Evolutionary conservation across 129 eudicot species (phyloP), one percentile per base, ranked within the genome.

Genomic region (Smallanthus sonchifolius): DNA sequence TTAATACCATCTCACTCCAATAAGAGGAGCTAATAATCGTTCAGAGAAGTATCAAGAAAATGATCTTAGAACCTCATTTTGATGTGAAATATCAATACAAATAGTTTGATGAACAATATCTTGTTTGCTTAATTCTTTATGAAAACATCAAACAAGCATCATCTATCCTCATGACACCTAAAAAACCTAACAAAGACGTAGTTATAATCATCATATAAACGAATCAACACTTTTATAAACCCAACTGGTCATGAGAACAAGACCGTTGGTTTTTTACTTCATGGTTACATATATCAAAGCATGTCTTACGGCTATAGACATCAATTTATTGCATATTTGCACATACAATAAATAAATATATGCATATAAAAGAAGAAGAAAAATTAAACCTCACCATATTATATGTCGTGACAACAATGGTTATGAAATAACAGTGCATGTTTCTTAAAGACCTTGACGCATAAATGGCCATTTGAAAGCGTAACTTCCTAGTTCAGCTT

Each of bases 81-180:
- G 34, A 54, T 17, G 61, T 59, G 65, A 59, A 59, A 30, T 59
- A 59, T 59, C 65, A 59, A 59, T 59, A 32, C 16, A 59, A 28
- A 59, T 59, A 59, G 65, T 30, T 59, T 59, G 65, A 59, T 30
- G 65, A 30, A 59, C 6, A 28, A 30, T 24, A 24, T 59, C 39
- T 59, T 59, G 39, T 59, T 59, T 59, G 17, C 16, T 28, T 28
- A 55, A 11, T 4, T 17, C 10, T 49, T 48, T 14, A 47, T 45
- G 60, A 48, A 69, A 69, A n/a, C 61, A 69, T 36, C 32, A 47
- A 69, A 30, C 74, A 69, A 47, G 43, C 61, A 47, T 48, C 8
- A 55, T 20, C 35, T 20, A 55, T 17, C 62, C 62, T 2, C 62
- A 9, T 7, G 36, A 4, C 62, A 9, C 62, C 36, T 7, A 6